Conservation (phyloP, 345 rosid species). For the Eucalyptus albens region DNA sequence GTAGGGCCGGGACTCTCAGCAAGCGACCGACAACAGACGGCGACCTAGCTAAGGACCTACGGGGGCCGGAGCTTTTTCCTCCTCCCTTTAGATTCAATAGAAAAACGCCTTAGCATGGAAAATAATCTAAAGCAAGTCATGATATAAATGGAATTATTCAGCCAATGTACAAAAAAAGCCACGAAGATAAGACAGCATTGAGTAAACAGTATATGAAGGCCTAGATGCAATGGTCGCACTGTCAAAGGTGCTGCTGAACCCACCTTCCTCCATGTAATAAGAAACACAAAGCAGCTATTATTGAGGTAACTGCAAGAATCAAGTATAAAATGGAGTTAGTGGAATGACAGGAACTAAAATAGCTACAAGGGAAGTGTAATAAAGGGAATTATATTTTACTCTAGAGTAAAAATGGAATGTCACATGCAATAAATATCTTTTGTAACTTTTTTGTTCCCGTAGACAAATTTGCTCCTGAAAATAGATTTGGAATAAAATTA, state of each 20-base stretch:
- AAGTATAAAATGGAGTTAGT: background rate
- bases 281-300: conserved; percentile 92
- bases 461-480: rapidly evolving
- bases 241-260: background rate
- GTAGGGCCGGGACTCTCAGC: too few species aligned
- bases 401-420: background rate
- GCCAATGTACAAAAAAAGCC: background rate
- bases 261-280: conserved; percentile 95
- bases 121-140: conserved; percentile 38
- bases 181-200: background rate
- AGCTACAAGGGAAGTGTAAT: background rate
- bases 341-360: background rate
- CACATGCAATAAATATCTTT: conserved; percentile 78
- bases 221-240: background rate
- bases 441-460: too few species aligned
- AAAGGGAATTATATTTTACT: background rate
- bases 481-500: too few species aligned
- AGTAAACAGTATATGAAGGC: background rate
- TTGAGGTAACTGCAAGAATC: conserved; percentile 55
- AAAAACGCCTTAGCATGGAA: conserved; percentile 87
- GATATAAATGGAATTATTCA: background rate
- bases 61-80: conserved; percentile 60
- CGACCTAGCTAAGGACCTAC: too few species aligned
- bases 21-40: too few species aligned
- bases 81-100: conserved; percentile 96